A percentile compares a stretch with the other conserved stretches of the same genome.
phyloP scores from a whole-genome alignment of 768 basidiomycete genomes.

The Dentipellis fragilis region DNA sequence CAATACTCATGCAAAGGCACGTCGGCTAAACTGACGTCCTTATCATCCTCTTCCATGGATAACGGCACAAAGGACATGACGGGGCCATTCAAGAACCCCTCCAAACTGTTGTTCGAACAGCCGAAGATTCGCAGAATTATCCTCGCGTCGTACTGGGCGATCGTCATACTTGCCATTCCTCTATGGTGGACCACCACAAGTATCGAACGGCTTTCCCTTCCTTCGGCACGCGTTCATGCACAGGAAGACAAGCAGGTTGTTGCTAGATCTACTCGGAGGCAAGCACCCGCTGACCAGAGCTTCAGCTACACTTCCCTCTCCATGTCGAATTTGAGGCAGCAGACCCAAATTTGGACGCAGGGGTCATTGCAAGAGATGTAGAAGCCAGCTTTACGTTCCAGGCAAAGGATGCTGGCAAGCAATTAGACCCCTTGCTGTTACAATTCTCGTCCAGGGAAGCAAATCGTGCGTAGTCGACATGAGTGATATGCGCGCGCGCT shows the following conservation, averaged over 20 bases:
- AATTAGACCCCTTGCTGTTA: too few relatives aligned
- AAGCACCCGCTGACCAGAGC: background rate
- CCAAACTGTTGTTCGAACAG: slow-evolving; percentile 7
- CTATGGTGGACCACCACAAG: slow-evolving; percentile 93
- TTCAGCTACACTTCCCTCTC: slow-evolving; percentile 11
- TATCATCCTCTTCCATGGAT: background rate
- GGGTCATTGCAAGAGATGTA: background rate
- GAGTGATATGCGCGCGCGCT: background rate
- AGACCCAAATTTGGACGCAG: background rate
- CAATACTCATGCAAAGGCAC: too few relatives aligned
- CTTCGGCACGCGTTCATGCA: slow-evolving; percentile 21
- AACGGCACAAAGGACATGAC: too few relatives aligned
- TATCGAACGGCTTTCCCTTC: slow-evolving; percentile 72
- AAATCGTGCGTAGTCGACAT: background rate
- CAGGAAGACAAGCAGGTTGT: slow-evolving; percentile 7
- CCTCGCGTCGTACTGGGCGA: slow-evolving; percentile 66
- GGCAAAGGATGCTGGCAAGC: background rate
- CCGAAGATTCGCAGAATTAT: slow-evolving; percentile 37
- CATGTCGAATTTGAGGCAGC: background rate
- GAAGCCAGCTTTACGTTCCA: background rate
- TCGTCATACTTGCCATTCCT: slow-evolving; percentile 72
- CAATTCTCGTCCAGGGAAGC: background rate
- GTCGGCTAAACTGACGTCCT: too few relatives aligned
- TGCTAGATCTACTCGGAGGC: background rate
- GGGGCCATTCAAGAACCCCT: slow-evolving; percentile 3